Percentiles rank a stretch among this genome's conserved stretches.
Conservation (phyloP, 164 flowering plant species). For the Sedum album region DNA sequence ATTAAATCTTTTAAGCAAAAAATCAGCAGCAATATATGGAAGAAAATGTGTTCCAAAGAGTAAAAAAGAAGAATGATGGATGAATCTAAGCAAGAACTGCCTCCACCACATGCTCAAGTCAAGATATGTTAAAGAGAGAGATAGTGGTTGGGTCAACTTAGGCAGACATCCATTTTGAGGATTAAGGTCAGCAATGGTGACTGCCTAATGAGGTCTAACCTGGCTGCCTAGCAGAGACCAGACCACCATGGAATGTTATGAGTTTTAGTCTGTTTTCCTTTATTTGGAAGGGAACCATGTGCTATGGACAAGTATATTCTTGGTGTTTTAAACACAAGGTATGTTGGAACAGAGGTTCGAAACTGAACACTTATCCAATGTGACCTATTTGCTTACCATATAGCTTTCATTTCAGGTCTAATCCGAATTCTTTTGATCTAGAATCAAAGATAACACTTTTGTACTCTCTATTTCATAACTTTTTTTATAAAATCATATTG, state of each 20-base stretch:
- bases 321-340: too few species aligned
- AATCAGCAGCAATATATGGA: neutral
- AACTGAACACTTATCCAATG: too few species aligned
- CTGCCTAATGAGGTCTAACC: neutral
- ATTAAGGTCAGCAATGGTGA: constrained; percentile 2
- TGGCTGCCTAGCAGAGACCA: too few species aligned
- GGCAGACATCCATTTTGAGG: neutral
- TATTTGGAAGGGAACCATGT: too few species aligned
- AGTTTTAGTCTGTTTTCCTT: too few species aligned
- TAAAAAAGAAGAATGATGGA: neutral
- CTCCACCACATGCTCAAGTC: neutral
- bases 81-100: neutral
- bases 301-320: too few species aligned
- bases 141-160: constrained; percentile 2
- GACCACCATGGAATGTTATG: too few species aligned
- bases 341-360: too few species aligned
- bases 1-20: neutral
- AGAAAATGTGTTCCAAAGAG: neutral
- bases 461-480: too few species aligned
- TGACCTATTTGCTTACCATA: too few species aligned
- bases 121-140: neutral
- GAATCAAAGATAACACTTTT: neutral
- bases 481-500: too few species aligned
- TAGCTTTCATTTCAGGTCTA: too few species aligned
- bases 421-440: neutral